Evolutionary conservation across 768 basidiomycete genomes (phyloP), one percentile per base, ranked within the genome.

Genomic region (Leccinum broughii): DNA sequence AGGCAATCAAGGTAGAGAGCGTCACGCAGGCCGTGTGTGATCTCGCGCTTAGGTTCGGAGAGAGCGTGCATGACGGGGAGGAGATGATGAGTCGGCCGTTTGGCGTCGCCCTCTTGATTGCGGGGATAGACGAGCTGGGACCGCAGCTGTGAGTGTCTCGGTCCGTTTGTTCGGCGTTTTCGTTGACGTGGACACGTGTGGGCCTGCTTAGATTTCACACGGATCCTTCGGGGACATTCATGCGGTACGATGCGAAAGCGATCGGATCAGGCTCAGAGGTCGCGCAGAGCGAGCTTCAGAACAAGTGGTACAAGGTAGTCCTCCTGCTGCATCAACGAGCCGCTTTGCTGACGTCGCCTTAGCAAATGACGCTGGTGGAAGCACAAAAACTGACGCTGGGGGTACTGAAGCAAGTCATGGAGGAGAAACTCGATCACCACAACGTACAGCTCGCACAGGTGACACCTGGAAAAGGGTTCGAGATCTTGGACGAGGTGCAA

Each of bases 41-140:
- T 81, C 80, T 99, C 58, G 97, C 97, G 4, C 78, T 99, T 72
- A 80, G 96, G 67, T 99, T 99, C 64, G 97, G 97, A 63, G 97
- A 98, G 86, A 96, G 95, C 77, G 95, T 98, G 64, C 94, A 98
- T 69, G 95, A 98, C 72, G 96, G 97, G 76, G 96, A 97, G 72
- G 96, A 95, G 4, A 89, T 96, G 89, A 98, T 98, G 96, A 97
- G 95, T 77, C 83, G 97, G 68, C 97, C 97, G 55, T 99, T 99
- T 78, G 97, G 97, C 67, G 97, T 99, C 34, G 97, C 97, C 6
- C 78, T 99, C 64, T 77, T 98, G 68, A 95, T 99, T 77, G 97
- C 95, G n/a, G 97, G 97, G 22, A 84, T 95, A 63, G 96, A 99
- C 71, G 95, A 98, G 76, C 78, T 89, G 54, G 97, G 97, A 8